These are phyloP conservation scores for Geotrichum fermentans DNA, from an alignment of 1,139 yeast genomes.

Conservation along the genomic window DNA sequence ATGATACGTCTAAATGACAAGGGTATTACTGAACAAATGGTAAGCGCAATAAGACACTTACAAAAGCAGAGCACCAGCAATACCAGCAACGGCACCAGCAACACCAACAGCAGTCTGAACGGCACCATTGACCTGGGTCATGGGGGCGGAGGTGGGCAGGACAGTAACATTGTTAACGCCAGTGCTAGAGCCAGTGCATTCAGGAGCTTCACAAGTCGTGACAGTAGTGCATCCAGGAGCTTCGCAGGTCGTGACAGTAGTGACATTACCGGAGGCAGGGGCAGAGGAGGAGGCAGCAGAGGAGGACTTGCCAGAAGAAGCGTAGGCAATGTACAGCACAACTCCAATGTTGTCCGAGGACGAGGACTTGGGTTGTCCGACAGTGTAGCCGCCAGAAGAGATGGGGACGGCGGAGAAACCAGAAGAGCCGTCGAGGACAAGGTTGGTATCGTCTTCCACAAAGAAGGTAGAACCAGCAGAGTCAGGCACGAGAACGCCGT, in stretches of 20 bases:
- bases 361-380: not conserved
- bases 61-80: conserved; percentile 3
- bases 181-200: not conserved
- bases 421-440: not conserved
- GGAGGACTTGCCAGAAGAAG: not conserved
- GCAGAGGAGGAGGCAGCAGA: not conserved
- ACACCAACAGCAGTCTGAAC: not conserved
- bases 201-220: not conserved
- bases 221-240: not conserved
- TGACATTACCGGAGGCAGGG: not conserved
- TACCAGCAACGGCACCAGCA: conserved; percentile 10
- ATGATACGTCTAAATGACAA: no score
- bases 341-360: not conserved
- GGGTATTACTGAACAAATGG: no score
- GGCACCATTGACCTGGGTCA: conserved; percentile 9
- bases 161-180: not conserved
- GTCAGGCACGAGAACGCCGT: not conserved
- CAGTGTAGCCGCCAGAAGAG: not conserved
- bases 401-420: not conserved
- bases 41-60: no score
- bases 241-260: not conserved
- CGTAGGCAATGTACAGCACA: not conserved
- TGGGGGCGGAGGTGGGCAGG: not conserved
- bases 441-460: not conserved
- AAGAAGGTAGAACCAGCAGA: conserved; percentile 1